These are phyloP conservation scores for Kwoniella sp. DNA, from an alignment of 768 basidiomycete genomes.

Conservation along the genomic window DNA sequence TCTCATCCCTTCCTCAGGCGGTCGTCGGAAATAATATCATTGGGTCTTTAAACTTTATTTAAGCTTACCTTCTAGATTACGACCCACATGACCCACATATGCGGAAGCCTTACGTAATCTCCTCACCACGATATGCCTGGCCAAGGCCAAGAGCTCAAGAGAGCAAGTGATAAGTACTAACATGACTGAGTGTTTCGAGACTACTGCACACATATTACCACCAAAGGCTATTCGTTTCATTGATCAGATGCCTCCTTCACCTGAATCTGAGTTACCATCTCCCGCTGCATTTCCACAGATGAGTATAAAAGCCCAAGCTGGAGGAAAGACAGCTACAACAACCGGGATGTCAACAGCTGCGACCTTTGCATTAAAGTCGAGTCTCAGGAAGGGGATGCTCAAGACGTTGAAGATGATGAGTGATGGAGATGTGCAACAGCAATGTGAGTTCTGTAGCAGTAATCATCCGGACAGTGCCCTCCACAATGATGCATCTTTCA, in stretches of 20 bases:
- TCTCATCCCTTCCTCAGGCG: no score
- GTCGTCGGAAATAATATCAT: constrained; percentile 5
- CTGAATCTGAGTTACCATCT: no score
- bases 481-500: background rate
- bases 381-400: constrained; percentile 40
- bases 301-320: no score
- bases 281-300: no score
- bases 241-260: no score
- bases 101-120: background rate
- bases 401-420: constrained; percentile 34
- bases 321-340: background rate
- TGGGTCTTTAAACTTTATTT: constrained; percentile 1
- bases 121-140: no score
- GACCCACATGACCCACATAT: no score
- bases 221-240: no score
- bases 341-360: constrained; percentile 20
- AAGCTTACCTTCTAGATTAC: constrained; percentile 14
- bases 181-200: no score
- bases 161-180: no score
- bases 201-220: no score
- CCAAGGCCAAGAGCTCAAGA: no score
- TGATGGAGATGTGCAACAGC: constrained; percentile 33
- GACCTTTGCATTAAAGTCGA: constrained; percentile 31
- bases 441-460: constrained; percentile 32
- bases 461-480: background rate